Percentiles rank a stretch among this genome's conserved stretches.
Conservation (phyloP, 768 basidiomycete species). For the Tricholoma hemisulphureum region DNA sequence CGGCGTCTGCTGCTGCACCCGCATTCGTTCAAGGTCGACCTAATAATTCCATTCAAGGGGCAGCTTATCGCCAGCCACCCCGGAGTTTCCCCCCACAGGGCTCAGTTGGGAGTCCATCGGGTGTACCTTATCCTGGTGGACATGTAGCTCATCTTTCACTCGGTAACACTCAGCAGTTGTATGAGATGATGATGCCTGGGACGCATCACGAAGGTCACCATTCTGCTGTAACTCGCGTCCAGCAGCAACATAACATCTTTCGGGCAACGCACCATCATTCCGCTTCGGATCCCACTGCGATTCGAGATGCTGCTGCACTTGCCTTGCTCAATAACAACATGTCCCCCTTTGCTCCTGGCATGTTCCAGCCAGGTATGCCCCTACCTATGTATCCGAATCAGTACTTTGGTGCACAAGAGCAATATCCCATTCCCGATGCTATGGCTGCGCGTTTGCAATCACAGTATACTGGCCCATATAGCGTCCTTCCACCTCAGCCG, state of each 20-base stretch:
- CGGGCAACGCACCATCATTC: conserved; percentile 79
- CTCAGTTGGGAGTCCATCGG: conserved; percentile 51
- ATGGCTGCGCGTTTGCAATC: conserved; percentile 66
- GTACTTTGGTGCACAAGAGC: conserved; percentile 63
- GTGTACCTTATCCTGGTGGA: conserved; percentile 50
- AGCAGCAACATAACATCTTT: conserved; percentile 76
- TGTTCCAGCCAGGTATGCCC: conserved; percentile 55
- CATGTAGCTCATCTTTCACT: conserved; percentile 69
- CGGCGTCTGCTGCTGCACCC: conserved; percentile 38
- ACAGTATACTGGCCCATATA: conserved; percentile 57
- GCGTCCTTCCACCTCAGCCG: conserved; percentile 30
- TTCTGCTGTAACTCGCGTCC: conserved; percentile 70
- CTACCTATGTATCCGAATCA: conserved; percentile 69
- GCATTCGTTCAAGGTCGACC: conserved; percentile 54
- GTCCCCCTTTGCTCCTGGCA: conserved; percentile 54
- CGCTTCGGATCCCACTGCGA: conserved; percentile 74
- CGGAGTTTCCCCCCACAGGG: conserved; percentile 58
- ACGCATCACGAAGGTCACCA: conserved; percentile 54
- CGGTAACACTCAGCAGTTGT: conserved; percentile 73
- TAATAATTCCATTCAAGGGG: conserved; percentile 42
- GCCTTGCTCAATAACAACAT: conserved; percentile 58
- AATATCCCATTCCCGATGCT: conserved; percentile 51
- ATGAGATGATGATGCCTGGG: conserved; percentile 74
- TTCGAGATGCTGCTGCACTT: conserved; percentile 69
- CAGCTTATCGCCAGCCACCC: conserved; percentile 62